Conservation (phyloP, 352 stramenopile genomes). For the Phytophthora cactorum region DNA sequence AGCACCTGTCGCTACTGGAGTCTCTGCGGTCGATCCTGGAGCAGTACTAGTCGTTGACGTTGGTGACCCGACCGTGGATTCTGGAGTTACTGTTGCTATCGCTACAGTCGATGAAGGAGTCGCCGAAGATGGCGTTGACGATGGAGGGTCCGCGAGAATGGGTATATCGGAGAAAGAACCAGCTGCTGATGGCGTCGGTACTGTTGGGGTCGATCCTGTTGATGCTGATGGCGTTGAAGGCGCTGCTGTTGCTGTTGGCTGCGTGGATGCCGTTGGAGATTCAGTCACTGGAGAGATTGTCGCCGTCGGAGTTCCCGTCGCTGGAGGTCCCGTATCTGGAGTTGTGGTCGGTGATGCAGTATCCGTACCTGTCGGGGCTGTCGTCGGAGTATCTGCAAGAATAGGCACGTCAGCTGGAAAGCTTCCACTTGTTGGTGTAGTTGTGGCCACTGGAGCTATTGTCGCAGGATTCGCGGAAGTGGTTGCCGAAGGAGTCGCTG, state of each 20-base stretch:
- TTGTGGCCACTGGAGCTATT: neutral
- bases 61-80: neutral
- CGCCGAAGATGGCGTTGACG: constrained; percentile 2
- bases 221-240: neutral
- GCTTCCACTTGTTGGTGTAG: neutral
- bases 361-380: neutral
- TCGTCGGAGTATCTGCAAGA: constrained; percentile 18
- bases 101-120: constrained; percentile 6
- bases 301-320: constrained; percentile 1
- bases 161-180: constrained; percentile 11
- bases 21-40: constrained; percentile 2
- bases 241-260: constrained; percentile 8
- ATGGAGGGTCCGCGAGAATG: constrained; percentile 19
- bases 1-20: neutral
- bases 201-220: constrained; percentile 3
- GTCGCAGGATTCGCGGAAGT: constrained; percentile 1
- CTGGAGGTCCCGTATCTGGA: neutral
- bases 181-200: constrained; percentile 4
- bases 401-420: constrained; percentile 18
- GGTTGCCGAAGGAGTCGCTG: constrained; percentile 1
- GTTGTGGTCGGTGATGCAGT: neutral
- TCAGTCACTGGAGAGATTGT: constrained; percentile 9
- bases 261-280: neutral
- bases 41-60: neutral
- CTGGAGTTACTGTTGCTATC: neutral